A percentile compares a stretch with the other conserved stretches of the same genome.
Conservation (phyloP, 108 stramenopile genomes). For the Parmales sp. region DNA sequence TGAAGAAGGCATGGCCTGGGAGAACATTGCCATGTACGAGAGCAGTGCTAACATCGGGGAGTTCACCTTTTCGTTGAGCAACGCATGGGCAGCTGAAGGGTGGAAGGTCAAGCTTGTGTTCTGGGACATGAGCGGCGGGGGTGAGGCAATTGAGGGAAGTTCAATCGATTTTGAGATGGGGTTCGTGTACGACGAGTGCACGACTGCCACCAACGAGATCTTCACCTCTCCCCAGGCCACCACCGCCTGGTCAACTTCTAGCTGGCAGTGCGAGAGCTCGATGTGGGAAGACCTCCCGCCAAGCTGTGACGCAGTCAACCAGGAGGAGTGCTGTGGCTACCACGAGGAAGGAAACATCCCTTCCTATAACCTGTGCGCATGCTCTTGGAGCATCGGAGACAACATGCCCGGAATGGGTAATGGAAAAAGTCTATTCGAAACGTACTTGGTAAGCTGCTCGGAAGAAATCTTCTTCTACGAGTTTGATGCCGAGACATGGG, state of each 20-base stretch:
- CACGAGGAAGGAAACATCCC: background rate
- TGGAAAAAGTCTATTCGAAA: background rate
- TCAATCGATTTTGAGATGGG: background rate
- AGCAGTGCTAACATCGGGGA: background rate
- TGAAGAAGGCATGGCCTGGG: background rate
- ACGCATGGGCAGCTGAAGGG: background rate
- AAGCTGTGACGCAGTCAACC: background rate
- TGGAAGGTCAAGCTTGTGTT: background rate
- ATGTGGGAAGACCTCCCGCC: background rate
- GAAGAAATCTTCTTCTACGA: background rate
- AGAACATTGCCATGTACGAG: background rate
- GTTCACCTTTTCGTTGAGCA: background rate
- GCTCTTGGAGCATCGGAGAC: no score
- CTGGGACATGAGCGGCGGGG: background rate
- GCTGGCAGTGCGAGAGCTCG: slow-evolving; percentile 4
- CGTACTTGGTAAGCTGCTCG: background rate
- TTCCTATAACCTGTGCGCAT: no score
- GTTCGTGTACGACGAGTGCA: slow-evolving; percentile 9
- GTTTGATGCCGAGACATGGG: background rate
- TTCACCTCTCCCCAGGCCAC: background rate
- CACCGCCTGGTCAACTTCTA: background rate
- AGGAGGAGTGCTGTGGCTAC: background rate
- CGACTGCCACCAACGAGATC: background rate
- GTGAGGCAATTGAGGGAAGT: background rate
- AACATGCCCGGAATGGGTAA: no score